Base-by-base conservation (phyloP, 192 early-diverging fungal species). In the Coemansia sp. region DNA sequence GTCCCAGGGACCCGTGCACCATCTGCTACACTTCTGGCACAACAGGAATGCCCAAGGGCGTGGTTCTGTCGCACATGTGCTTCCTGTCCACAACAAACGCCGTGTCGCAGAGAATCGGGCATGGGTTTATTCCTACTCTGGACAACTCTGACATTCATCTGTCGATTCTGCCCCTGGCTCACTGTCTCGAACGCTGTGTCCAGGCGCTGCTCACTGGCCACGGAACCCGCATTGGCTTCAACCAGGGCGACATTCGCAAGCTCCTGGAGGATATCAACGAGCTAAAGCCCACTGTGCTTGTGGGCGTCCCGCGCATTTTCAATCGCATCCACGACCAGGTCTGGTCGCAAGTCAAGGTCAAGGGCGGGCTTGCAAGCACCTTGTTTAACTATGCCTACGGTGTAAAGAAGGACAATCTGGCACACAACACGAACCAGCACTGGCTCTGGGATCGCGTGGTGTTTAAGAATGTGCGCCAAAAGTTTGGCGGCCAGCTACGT, bases 41-140 rank as follows among this genome's bases (percentile, higher is more conserved):
- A 17, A 96, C 94, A 10, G 94, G 94, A n/a, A 90, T 82, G 73
- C 96, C 96, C 60, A 98, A 98, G 81, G 96, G 96, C 64, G 95
- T 93, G 4, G 83, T 95, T 50, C 75, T 98, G 28, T 85, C 89
- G 28, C 94, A 96, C 75, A 80, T 84, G 63, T 91, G 94, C 72
- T 82, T 96, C 56, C 79, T 95, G 38, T 91, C 96, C 60, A 85
- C 87, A 7, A 58, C 56, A 2, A 32, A 72, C 20, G 60, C 61
- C 0, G 60, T 49, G 17, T 55, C 17, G 10, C 16, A 72, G 52
- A 33, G 73, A 28, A 69, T 81, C 2, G 7, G n/a, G n/a, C 56
- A 62, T 28, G 74, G 80, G 4, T 55, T 45, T 18, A 34, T 76
- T 4, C 73, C 74, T 0, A 51, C 75, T 45, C 45, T 89, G 48